These are phyloP conservation scores for Wickerhamiella kurtzmanii DNA, from an alignment of 805 yeast genomes.

Conservation along the genomic window DNA sequence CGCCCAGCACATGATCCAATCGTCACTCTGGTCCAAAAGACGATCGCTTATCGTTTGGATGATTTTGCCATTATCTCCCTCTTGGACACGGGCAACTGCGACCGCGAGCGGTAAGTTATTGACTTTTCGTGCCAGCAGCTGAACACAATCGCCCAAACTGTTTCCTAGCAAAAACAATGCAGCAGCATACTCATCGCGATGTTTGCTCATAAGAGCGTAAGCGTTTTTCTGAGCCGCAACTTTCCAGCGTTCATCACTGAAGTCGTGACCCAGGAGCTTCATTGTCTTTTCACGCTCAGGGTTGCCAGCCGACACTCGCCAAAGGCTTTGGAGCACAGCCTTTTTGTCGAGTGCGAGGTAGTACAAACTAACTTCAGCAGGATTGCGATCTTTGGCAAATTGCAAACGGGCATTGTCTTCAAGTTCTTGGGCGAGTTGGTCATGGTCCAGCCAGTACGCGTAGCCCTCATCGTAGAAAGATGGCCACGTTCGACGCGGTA, in stretches of 20 bases:
- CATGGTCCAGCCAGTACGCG: conserved; percentile 52
- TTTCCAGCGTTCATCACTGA: conserved; percentile 61
- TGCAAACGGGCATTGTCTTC: conserved; percentile 64
- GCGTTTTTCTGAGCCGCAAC: conserved; percentile 89
- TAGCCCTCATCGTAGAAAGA: conserved; percentile 31
- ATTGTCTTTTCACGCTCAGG: conserved; percentile 74
- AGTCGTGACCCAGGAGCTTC: conserved; percentile 64
- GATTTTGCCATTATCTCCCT: conserved; percentile 41
- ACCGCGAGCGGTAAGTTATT: conserved; percentile 62
- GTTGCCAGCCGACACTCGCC: conserved; percentile 67
- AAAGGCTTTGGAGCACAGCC: conserved; percentile 59
- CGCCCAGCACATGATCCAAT: conserved; percentile 7
- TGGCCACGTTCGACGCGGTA: conserved; percentile 17
- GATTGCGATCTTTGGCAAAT: conserved; percentile 53
- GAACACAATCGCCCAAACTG: conserved; percentile 61
- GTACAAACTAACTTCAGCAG: conserved; percentile 57
- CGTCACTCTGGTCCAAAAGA: conserved; percentile 13
- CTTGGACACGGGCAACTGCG: conserved; percentile 66
- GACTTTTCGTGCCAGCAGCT: conserved; percentile 54
- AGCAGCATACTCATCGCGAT: conserved; percentile 77
- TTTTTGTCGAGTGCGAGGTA: conserved; percentile 71
- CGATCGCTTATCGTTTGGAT: conserved; percentile 26
- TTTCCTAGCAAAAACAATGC: conserved; percentile 73
- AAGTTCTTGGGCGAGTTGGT: conserved; percentile 36
- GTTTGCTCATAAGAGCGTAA: conserved; percentile 77